Evolutionary conservation across 129 eudicot species (phyloP).

Genomic region (Centaurea solstitialis): DNA sequence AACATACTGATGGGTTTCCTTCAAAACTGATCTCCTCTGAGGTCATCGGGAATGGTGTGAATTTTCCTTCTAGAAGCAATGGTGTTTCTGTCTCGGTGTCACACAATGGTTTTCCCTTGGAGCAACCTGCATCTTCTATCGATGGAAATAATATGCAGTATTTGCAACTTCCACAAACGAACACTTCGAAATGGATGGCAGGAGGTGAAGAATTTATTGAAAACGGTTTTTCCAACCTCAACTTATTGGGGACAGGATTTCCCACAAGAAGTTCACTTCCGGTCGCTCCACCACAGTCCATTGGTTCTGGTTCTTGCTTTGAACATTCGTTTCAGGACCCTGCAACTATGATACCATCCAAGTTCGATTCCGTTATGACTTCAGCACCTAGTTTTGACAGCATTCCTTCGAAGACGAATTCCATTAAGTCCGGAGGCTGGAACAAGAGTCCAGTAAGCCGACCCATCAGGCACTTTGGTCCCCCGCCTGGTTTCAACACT

Average conservation of each 20-base stretch:
- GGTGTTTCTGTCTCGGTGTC: slow-evolving; percentile 35
- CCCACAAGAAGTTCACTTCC: slow-evolving; percentile 32
- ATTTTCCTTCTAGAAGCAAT: slow-evolving; percentile 30
- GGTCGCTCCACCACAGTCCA: slow-evolving; percentile 46
- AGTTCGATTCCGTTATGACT: slow-evolving; percentile 51
- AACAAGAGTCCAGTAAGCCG: slow-evolving; percentile 82
- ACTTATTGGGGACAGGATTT: slow-evolving; percentile 46
- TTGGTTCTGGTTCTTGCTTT: slow-evolving; percentile 26
- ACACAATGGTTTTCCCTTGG: slow-evolving; percentile 39
- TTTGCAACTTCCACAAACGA: slow-evolving; percentile 45
- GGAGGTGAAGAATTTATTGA: slow-evolving; percentile 38
- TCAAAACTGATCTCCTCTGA: slow-evolving; percentile 35
- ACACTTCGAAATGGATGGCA: slow-evolving; percentile 42
- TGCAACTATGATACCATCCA: slow-evolving; percentile 51
- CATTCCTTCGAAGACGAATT: slow-evolving; percentile 41
- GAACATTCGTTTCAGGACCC: slow-evolving; percentile 35
- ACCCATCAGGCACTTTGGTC: slow-evolving; percentile 74
- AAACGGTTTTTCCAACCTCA: slow-evolving; percentile 50
- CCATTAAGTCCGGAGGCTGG: slow-evolving; percentile 25
- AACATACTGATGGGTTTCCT: slow-evolving; percentile 34
- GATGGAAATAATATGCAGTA: slow-evolving; percentile 35
- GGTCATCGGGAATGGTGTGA: slow-evolving; percentile 28
- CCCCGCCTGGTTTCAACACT: slow-evolving; percentile 89
- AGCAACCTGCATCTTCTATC: slow-evolving; percentile 37
- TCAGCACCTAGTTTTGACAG: slow-evolving; percentile 41